Base-by-base conservation (phyloP, 805 yeast species). In the Wickerhamiella shivajii region DNA sequence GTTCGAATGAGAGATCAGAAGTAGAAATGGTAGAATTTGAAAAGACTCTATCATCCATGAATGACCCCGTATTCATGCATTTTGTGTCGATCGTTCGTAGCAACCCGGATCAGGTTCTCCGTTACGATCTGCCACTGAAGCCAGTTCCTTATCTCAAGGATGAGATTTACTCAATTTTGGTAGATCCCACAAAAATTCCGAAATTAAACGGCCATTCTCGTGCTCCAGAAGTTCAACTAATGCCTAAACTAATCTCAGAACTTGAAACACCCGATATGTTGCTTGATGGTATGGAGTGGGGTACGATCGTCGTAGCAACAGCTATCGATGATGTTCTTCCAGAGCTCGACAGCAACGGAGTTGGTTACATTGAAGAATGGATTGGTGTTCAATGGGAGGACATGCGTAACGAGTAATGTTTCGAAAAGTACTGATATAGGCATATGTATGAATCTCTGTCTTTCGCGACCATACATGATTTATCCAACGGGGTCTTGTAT, bases 271-370 rank as follows among this genome's bases (percentile, higher is more conserved):
- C 52, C 31, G 57, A 44, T 49, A 53, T 37, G 46, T 59, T 78
- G 2, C 46, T 66, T 27, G 71, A 71, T 22, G 96, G 97, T 9
- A 87, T 87, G 93, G 92, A 87, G 41, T 90, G 98, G 98, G 97
- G 96, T 1, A 79, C 97, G 0, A 78, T 90, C 19, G 59, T 81
- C 17, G 78, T 87, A 2, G 79, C 74, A 26, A 80, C 95, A 0
- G 84, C 80, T 44, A 55, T 57, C 6, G 74, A 71, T 42, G 92
- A 80, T 49, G 55, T 62, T 11, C 75, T 83, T 5, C 52, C 57
- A 2, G 40, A 52, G 17, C 55, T 71, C 28, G 84, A 77, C 41
- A 66, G 58, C 6, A 61, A 71, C 37, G 68, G 70, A 26, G 84
- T 80, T n/a, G 93, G 81, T 0, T 81, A 80, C 46, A 68, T 72